Evolutionary conservation across 2,329 filamentous ascomycete species (phyloP).

Genomic region (Ophiostoma ulmi): DNA sequence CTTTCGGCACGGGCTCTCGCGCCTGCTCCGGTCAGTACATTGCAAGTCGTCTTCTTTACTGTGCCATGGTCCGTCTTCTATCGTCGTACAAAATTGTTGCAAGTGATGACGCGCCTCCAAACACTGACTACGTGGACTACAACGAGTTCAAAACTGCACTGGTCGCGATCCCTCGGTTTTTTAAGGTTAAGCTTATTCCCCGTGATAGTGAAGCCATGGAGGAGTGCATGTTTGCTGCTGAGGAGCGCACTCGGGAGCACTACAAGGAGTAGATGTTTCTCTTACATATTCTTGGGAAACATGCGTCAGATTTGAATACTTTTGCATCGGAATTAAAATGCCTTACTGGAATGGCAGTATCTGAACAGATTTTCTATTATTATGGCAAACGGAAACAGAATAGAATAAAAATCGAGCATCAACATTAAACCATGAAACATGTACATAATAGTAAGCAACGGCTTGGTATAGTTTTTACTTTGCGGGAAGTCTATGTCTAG

Average conservation of each 20-base stretch:
- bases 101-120: conserved; percentile 58
- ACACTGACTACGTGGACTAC: conserved; percentile 27
- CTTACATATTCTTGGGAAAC: neutral
- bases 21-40: conserved; percentile 61
- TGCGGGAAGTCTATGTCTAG: too few relatives aligned
- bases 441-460: too few relatives aligned
- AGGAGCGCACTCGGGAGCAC: conserved; percentile 24
- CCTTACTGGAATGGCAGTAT: neutral
- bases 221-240: conserved; percentile 17
- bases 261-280: conserved; percentile 25
- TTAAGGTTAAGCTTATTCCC: conserved; percentile 26
- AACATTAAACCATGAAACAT: too few relatives aligned
- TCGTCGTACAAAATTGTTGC: conserved; percentile 44
- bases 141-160: conserved; percentile 27
- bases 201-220: conserved; percentile 20
- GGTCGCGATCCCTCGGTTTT: conserved; percentile 26
- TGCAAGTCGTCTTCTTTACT: conserved; percentile 59
- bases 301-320: neutral
- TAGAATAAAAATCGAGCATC: too few relatives aligned
- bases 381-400: too few relatives aligned
- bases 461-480: too few relatives aligned
- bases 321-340: neutral
- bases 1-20: conserved; percentile 57
- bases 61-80: conserved; percentile 52
- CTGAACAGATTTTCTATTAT: neutral